Evolutionary conservation across 2,329 filamentous ascomycete species (phyloP), one percentile per base, ranked within the genome.

Genomic region (Phialocephala subalpina): DNA sequence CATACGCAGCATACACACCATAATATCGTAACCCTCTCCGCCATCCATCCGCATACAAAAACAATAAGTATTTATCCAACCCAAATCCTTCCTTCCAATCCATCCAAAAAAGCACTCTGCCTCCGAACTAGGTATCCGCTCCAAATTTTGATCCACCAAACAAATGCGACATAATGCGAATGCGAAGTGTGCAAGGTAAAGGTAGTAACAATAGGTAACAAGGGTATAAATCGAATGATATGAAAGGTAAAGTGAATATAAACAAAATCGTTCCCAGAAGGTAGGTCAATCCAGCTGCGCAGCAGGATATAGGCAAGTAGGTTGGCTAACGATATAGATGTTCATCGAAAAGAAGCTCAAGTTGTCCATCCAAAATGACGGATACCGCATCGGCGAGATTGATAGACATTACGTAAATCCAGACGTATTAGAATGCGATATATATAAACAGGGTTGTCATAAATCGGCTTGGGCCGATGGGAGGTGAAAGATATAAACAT

Each of bases 371-470:
- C 38, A 42, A 42, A 42, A 14, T 42, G n/a, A n/a, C 18, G 4
- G 45, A 25, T 49, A 45, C 20, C n/a, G 8, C n/a, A 14, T 22
- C 45, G 45, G 22, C 4, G 49, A 53, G 25, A 27, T 33, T 16
- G 25, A 33, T 53, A 53, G 49, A 42, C 42, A 73, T 74, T 75
- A 74, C 71, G 71, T 73, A 69, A 63, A 53, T 73, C 72, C 72
- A 71, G 72, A 73, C 73, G 72, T 68, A 73, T 74, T 74, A 74
- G 65, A 72, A 70, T 22, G 40, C 62, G 57, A 63, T 58, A 47
- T 58, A 66, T 55, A 60, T 53, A 67, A 67, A 33, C 16, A 4
- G 18, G 25, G 22, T 7, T 16, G 22, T 61, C 36, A 20, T 33
- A 36, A 47, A 14, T 60, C 38, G 52, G 25, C 60, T 65, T 63